A percentile compares a stretch with the other conserved stretches of the same genome.
phyloP scores from a whole-genome alignment of 805 yeast species.

The Ogataea ganodermae region DNA sequence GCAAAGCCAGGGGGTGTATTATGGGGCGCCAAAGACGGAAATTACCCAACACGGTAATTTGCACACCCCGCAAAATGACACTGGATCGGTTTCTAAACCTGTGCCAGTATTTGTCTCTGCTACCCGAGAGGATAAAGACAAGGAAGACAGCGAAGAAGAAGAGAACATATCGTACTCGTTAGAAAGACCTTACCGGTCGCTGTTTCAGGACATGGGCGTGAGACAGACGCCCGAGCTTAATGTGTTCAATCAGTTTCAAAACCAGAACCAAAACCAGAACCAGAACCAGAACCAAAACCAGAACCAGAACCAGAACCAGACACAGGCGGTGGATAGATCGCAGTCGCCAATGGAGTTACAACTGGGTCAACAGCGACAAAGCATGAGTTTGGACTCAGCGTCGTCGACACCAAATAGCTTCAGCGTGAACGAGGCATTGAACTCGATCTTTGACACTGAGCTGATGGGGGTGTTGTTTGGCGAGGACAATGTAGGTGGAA shows the following conservation, averaged over 20 bases:
- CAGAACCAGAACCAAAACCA: neutral
- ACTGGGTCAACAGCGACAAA: conserved; percentile 5
- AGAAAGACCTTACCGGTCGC: conserved; percentile 11
- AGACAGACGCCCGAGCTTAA: neutral
- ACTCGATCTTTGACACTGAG: conserved; percentile 33
- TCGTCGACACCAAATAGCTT: conserved; percentile 13
- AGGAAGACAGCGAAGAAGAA: neutral
- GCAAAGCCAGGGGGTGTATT: neutral
- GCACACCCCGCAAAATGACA: neutral
- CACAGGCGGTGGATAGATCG: conserved; percentile 1
- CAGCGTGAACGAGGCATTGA: conserved; percentile 31
- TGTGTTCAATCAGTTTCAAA: neutral
- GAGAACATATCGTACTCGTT: neutral
- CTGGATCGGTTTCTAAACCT: neutral
- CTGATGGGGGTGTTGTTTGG: conserved; percentile 37
- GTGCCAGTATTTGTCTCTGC: neutral
- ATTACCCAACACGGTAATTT: neutral
- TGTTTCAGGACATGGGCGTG: conserved; percentile 10
- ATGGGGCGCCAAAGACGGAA: neutral
- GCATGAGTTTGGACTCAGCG: conserved; percentile 8
- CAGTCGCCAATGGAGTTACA: conserved; percentile 8
- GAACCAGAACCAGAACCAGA: neutral
- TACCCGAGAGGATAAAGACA: neutral
- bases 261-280: too few relatives aligned
- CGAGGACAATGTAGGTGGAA: conserved; percentile 22